These are phyloP conservation scores for Rhododendron williamsianum DNA, from an alignment of 148 eudicot genomes.

Conservation along the genomic window DNA sequence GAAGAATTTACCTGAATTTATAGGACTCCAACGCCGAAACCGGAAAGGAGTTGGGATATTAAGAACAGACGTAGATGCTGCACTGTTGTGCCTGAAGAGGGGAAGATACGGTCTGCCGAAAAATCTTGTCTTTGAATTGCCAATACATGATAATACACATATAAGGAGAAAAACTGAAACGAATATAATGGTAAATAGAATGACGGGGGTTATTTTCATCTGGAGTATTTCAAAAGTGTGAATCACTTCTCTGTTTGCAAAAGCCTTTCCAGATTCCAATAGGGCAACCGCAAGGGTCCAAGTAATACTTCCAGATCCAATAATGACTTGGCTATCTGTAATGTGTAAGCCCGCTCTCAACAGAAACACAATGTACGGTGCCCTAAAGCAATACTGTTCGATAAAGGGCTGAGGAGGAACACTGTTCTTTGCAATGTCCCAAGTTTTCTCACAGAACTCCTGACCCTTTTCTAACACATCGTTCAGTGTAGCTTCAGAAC, in stretches of 20 bases:
- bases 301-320: slow-evolving; percentile 95
- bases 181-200: slow-evolving; percentile 54
- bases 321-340: slow-evolving; percentile 54
- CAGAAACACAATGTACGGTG: slow-evolving; percentile 73
- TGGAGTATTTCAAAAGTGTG: slow-evolving; percentile 47
- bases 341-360: slow-evolving; percentile 91
- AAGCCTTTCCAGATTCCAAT: slow-evolving; percentile 85
- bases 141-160: slow-evolving; percentile 54
- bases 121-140: slow-evolving; percentile 54
- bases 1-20: slow-evolving; percentile 57
- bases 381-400: slow-evolving; percentile 96
- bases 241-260: slow-evolving; percentile 41
- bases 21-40: slow-evolving; percentile 71
- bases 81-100: slow-evolving; percentile 58
- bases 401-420: slow-evolving; percentile 93
- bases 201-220: slow-evolving; percentile 61
- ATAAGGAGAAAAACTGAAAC: slow-evolving; percentile 46
- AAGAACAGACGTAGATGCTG: slow-evolving; percentile 48
- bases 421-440: slow-evolving; percentile 81
- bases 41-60: slow-evolving; percentile 64
- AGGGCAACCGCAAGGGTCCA: slow-evolving; percentile 98
- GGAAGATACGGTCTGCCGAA: slow-evolving; percentile 61
- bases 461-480: slow-evolving; percentile 83
- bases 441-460: slow-evolving; percentile 63
- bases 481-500: slow-evolving; percentile 72